Evolutionary conservation across 148 eudicot species (phyloP).

Genomic region (Persicaria tinctoria): DNA sequence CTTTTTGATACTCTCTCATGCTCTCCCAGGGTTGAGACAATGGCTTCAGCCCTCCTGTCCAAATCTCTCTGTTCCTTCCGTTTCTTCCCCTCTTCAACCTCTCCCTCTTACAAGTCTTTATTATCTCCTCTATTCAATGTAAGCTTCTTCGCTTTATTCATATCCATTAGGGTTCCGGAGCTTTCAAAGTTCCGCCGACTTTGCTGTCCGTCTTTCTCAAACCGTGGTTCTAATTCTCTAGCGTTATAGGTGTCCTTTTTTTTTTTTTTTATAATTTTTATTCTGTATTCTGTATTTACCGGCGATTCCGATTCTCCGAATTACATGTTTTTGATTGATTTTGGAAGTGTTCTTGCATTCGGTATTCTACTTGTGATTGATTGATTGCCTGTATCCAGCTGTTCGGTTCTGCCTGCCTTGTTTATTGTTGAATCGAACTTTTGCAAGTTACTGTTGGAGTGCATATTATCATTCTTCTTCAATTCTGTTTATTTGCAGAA

Average conservation of each 20-base stretch:
- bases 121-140: slow-evolving; percentile 4
- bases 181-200: neutral
- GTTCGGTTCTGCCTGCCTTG: neutral
- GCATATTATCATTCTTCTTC: neutral
- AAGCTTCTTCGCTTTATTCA: neutral
- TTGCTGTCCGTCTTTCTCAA: neutral
- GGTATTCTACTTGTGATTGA: neutral
- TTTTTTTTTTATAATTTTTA: neutral
- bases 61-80: neutral
- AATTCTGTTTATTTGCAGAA: slow-evolving; percentile 34
- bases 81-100: slow-evolving; percentile 3
- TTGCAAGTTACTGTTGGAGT: too few species aligned
- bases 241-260: neutral
- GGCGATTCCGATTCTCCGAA: neutral
- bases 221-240: neutral
- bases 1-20: slow-evolving; percentile 8
- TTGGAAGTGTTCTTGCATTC: neutral
- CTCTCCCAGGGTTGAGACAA: slow-evolving; percentile 4
- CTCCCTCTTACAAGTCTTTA: slow-evolving; percentile 2
- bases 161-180: neutral
- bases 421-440: neutral
- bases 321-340: neutral
- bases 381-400: neutral
- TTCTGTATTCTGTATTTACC: neutral
- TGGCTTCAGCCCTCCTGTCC: slow-evolving; percentile 10